phyloP scores from a whole-genome alignment of 345 rosid species.

The Salix koriyanagi region DNA sequence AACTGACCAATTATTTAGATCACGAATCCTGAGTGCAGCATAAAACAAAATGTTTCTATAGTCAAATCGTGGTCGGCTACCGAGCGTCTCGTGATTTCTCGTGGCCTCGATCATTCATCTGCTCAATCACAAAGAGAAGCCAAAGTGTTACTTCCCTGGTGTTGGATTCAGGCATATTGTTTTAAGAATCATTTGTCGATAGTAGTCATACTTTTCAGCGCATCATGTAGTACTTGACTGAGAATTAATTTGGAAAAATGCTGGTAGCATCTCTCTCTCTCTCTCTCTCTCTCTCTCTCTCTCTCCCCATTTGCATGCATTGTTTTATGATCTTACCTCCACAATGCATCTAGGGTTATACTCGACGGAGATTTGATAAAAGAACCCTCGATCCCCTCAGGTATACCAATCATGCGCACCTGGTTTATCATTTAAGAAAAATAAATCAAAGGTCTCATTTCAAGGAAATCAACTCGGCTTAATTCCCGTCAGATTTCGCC shows the following conservation, averaged over 20 bases:
- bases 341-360: too few species aligned
- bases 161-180: neutral
- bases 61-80: constrained; percentile 18
- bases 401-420: too few species aligned
- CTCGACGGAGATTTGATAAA: too few species aligned
- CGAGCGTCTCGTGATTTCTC: neutral
- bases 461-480: too few species aligned
- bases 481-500: neutral
- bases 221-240: neutral
- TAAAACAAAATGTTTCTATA: neutral
- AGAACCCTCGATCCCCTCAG: too few species aligned
- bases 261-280: too few species aligned
- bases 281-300: too few species aligned
- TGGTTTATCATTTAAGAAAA: too few species aligned
- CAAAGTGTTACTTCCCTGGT: constrained; percentile 3
- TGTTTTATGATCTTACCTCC: too few species aligned
- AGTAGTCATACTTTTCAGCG: neutral
- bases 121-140: neutral
- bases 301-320: too few species aligned
- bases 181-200: neutral
- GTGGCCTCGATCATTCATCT: constrained; percentile 5
- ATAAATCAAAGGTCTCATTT: too few species aligned
- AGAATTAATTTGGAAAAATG: too few species aligned
- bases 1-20: neutral
- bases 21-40: constrained; percentile 4